A percentile compares a stretch with the other conserved stretches of the same genome.
Conservation (phyloP, 1,284 basidiomycete genomes). For the Cryptococcus wingfieldii region DNA sequence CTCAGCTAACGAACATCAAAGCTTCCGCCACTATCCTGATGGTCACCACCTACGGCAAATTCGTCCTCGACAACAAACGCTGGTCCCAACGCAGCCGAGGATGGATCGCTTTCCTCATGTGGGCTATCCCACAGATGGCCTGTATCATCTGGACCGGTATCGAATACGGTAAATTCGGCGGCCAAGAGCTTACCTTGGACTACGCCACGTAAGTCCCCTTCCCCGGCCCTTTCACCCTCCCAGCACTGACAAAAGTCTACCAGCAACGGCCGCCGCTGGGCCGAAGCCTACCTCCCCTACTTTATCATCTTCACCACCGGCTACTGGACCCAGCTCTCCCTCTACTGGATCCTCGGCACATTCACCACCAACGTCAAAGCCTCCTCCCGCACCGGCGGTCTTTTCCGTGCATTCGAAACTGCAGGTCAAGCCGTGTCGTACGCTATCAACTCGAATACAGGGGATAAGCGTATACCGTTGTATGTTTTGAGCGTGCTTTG, state of each 20-base stretch:
- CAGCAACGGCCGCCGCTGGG: conserved; percentile 14
- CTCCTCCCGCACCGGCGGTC: conserved; percentile 22
- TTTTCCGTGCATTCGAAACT: conserved; percentile 29
- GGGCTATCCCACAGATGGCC: conserved; percentile 25
- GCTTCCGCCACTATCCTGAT: conserved; percentile 2
- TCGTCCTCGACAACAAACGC: conserved; percentile 22
- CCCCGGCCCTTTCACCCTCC: too few relatives aligned
- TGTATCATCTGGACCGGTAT: conserved; percentile 26
- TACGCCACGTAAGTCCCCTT: conserved; percentile 11
- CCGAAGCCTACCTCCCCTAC: conserved; percentile 19
- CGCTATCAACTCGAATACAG: conserved; percentile 17
- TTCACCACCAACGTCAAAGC: conserved; percentile 25
- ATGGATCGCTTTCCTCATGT: conserved; percentile 19
- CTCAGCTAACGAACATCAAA: not conserved
- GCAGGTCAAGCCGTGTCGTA: conserved; percentile 12
- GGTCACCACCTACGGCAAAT: conserved; percentile 16
- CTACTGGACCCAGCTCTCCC: conserved; percentile 20
- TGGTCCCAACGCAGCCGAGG: conserved; percentile 15
- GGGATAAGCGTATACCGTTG: conserved; percentile 15
- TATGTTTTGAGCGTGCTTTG: conserved; percentile 17
- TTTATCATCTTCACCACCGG: conserved; percentile 18
- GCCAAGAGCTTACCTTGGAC: conserved; percentile 8
- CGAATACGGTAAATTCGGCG: conserved; percentile 12
- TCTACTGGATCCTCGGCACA: conserved; percentile 30
- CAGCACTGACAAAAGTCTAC: not conserved